Conservation (phyloP, 257 asterid species). For the Scutellaria galericulata region DNA sequence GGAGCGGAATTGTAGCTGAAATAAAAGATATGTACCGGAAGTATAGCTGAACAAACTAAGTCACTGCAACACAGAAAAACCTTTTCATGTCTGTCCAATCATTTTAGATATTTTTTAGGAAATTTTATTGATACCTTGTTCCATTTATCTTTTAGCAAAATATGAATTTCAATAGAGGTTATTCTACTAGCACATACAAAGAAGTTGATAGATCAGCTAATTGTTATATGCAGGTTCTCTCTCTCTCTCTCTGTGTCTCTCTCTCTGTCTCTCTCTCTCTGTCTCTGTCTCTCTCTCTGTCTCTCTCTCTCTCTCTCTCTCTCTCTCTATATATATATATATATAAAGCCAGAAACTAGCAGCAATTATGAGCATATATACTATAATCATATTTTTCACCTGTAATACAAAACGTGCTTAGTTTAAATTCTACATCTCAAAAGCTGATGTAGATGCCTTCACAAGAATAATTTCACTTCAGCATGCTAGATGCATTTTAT, state of each 20-base stretch:
- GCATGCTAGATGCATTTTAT: slow-evolving; percentile 6
- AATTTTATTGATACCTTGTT: neutral
- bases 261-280: too few relatives aligned
- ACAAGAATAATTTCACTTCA: slow-evolving; percentile 7
- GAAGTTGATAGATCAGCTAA: neutral
- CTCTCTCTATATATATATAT: too few relatives aligned
- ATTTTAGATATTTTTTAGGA: neutral
- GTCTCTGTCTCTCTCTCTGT: too few relatives aligned
- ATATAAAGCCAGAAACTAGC: neutral
- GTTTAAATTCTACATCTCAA: neutral
- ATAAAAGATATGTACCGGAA: too few relatives aligned
- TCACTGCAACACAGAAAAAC: neutral
- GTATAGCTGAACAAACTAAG: slow-evolving; percentile 6
- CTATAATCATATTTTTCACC: neutral
- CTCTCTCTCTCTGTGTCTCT: neutral
- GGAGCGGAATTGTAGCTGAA: too few relatives aligned
- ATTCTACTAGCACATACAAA: neutral
- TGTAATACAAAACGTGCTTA: neutral
- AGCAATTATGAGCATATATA: slow-evolving; percentile 3
- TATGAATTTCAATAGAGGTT: neutral
- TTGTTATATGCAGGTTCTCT: slow-evolving; percentile 1
- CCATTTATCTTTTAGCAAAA: neutral
- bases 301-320: rapidly evolving
- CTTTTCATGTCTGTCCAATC: neutral
- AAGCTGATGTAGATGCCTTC: neutral